Evolutionary conservation across 2,329 filamentous ascomycete genomes (phyloP), one percentile per base, ranked within the genome.

Genomic region (Ceratocystis ficicola): DNA sequence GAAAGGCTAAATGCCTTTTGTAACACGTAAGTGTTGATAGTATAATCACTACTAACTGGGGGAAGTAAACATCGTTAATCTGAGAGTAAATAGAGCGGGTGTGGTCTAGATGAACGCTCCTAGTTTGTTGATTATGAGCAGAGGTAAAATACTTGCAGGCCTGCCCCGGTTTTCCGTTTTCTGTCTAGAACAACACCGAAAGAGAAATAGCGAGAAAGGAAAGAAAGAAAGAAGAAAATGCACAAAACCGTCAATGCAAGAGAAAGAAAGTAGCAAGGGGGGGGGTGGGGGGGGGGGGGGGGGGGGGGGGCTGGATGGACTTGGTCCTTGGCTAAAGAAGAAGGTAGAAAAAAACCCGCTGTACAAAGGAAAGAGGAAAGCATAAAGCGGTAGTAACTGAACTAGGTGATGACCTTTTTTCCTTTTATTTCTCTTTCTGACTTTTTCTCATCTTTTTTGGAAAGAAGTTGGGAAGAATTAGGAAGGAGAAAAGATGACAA

Each of bases 91-190:
- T 8, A 22, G 46, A 48, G 46, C 20, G 22, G 48, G 20, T 44
- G 60, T 25, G 7, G 62, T n/a, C n/a, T 20, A 32, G 41, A 10
- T 28, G 32, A n/a, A 63, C 15, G n/a, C 3, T 7, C 25, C 48
- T 25, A 36, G 28, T 20, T 12, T 15, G 22, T 44, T 64, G 8
- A 22, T 36, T 20, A 59, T 28, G 17, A 28, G 48, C 48, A n/a
- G 46, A n/a, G 28, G 28, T 36, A 22, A 44, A 57, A 44, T 17
- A 57, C 52, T 22, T 44, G 52, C 32, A 30, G 12, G 36, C 2
- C 10, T 48, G 65, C 44, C 65, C 62, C 62, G n/a, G 3, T 64
- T 64, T 67, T 64, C 25, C 41, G 59, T 67, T 64, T 64, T 55
- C 65, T 62, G 32, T 64, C 62, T 64, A 30, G 65, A 62, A 62